phyloP scores from a whole-genome alignment of 768 basidiomycete species.

The Amyloporia xantha region DNA sequence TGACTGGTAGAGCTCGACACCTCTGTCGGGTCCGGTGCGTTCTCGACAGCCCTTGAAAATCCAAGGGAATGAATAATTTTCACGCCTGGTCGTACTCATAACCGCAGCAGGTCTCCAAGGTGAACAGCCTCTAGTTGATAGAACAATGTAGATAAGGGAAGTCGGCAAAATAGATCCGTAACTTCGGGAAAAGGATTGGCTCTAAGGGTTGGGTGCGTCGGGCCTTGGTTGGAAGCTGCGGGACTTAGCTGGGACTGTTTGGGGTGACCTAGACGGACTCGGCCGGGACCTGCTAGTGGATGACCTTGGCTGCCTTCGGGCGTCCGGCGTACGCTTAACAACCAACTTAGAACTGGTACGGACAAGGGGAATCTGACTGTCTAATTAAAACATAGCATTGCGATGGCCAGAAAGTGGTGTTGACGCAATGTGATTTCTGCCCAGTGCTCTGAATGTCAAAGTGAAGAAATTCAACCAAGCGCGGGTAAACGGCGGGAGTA shows the following conservation, averaged over 20 bases:
- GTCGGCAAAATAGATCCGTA: constrained; percentile 78
- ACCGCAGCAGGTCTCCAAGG: constrained; percentile 78
- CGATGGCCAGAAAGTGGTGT: constrained; percentile 70
- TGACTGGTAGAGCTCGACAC: constrained; percentile 67
- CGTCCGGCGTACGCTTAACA: constrained; percentile 59
- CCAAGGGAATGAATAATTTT: constrained; percentile 67
- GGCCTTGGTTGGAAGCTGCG: constrained; percentile 69
- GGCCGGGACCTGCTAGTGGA: constrained; percentile 36
- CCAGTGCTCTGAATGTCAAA: constrained; percentile 80
- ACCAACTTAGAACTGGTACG: constrained; percentile 71
- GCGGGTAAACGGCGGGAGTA: constrained; percentile 75
- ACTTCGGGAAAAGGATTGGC: constrained; percentile 76
- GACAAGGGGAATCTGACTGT: constrained; percentile 81
- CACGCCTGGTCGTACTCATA: constrained; percentile 71
- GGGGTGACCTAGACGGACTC: constrained; percentile 46
- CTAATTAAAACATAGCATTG: constrained; percentile 83
- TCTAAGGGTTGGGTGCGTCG: constrained; percentile 76
- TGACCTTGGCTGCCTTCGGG: constrained; percentile 50
- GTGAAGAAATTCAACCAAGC: constrained; percentile 77
- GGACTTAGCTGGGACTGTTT: constrained; percentile 65
- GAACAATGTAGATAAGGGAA: constrained; percentile 79
- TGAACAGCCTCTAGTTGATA: constrained; percentile 78
- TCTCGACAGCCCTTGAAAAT: constrained; percentile 77
- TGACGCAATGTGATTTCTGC: constrained; percentile 79
- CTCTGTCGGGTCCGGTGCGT: constrained; percentile 67